Base-by-base conservation (phyloP, 176 grass and related monocot species). In the Carex scoparia region DNA sequence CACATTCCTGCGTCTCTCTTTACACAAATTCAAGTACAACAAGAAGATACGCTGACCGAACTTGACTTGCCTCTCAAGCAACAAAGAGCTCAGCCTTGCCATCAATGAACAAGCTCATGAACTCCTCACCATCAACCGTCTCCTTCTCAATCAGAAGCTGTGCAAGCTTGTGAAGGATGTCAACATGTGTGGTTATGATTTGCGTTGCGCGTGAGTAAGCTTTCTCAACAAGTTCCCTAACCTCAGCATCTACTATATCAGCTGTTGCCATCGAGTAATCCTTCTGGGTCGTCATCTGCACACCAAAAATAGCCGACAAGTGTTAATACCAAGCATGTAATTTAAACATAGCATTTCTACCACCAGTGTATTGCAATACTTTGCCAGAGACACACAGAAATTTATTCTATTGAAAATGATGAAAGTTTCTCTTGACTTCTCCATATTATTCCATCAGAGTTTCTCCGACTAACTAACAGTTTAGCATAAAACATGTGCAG, bases 251-350 rank as follows among this genome's bases (percentile, higher is more conserved):
- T 12, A 99, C 96, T 8, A 99, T 56, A 10, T 99, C 96, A 0
- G 96, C 96, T 0, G 96, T 99, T 28, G 96, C 96, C 96, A 99
- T 99, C 1, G 96, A 99, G 82, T 99, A 99, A 80, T 99, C 96
- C 56, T 95, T 95, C 69, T 99, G 96, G 51, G 89, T 91, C 0
- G 96, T 94, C 96, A 99, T 99, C 96, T 99, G 80, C 5, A 4
- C 27, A 5, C 23, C 18, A 76, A 51, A 15, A 86, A 59, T 31
- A 56, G 9, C n/a, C 46, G 68, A 51, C 6, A 79, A 69, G n/a
- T 57, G 9, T 69, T 61, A 61, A 81, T 40, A 7, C 7, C 37
- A 19, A 63, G 33, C 32, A 81, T 4, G 7, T n/a, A 81, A 19
- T 40, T 56, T 32, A 11, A 59, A 38, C 59, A 61, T 31, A 81